Evolutionary conservation across 2,329 filamentous ascomycete species (phyloP).

Genomic region (Pezicula neosporulosa): DNA sequence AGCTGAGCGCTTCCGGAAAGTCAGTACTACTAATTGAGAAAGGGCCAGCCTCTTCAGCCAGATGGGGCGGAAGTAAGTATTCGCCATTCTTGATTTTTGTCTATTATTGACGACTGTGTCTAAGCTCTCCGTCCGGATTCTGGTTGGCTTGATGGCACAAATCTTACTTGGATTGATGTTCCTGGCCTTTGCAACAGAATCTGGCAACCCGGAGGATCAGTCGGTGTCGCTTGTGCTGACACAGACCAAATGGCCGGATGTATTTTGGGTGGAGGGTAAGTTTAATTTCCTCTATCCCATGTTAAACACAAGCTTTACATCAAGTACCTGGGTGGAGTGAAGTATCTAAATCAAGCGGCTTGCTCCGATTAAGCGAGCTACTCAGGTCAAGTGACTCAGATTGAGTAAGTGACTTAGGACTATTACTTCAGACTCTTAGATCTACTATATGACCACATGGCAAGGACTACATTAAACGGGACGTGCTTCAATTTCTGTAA

Average conservation of each 20-base stretch:
- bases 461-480: no score
- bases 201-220: constrained; percentile 26
- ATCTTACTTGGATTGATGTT: constrained; percentile 68
- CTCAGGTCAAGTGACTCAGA: no score
- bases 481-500: no score
- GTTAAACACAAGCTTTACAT: no score
- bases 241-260: constrained; percentile 73
- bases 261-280: constrained; percentile 54
- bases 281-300: no score
- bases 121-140: constrained; percentile 29
- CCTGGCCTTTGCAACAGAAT: constrained; percentile 71
- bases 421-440: no score
- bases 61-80: constrained; percentile 51
- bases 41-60: constrained; percentile 58
- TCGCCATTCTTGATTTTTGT: background rate
- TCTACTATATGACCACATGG: no score
- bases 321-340: no score
- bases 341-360: no score
- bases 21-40: constrained; percentile 62
- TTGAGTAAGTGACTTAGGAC: no score
- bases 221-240: constrained; percentile 59
- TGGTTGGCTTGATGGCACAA: constrained; percentile 57
- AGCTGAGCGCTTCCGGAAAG: constrained; percentile 59
- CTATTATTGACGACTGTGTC: constrained; percentile 4
- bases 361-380: no score